These are phyloP conservation scores for Aspergillus neotritici DNA, from an alignment of 2,329 filamentous ascomycete genomes.

Conservation along the genomic window DNA sequence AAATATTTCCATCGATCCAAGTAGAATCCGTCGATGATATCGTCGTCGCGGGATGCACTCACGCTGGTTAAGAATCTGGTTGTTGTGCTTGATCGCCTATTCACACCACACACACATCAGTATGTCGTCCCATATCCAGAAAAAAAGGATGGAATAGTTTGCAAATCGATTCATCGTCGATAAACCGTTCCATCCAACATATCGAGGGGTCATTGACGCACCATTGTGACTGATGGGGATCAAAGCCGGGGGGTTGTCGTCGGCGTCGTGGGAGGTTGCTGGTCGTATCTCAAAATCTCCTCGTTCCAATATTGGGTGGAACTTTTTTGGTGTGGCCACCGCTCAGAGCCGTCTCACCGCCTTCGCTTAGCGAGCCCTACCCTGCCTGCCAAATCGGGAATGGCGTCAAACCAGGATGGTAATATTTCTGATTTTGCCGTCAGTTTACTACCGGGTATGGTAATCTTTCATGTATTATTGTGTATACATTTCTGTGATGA, in stretches of 20 bases:
- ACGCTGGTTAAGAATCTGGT: conserved; percentile 96
- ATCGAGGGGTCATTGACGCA: conserved; percentile 29
- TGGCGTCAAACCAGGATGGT: conserved; percentile 7
- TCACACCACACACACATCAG: conserved; percentile 23
- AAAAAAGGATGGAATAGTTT: conserved; percentile 9
- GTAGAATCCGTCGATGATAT: conserved; percentile 3
- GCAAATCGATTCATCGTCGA: conserved; percentile 4
- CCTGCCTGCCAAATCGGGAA: conserved; percentile 25
- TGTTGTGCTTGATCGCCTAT: conserved; percentile 99
- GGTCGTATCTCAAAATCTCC: conserved; percentile 41
- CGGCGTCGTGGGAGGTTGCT: conserved; percentile 40
- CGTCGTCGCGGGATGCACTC: conserved; percentile 38
- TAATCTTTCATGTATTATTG: neutral
- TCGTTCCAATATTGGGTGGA: conserved; percentile 32
- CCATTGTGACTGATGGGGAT: conserved; percentile 51
- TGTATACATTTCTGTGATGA: neutral
- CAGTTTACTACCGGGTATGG: conserved; percentile 1
- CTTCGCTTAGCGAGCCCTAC: conserved; percentile 43
- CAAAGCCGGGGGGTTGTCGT: conserved; percentile 43
- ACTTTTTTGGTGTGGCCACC: conserved; percentile 41
- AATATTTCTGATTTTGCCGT: neutral
- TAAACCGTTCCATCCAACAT: conserved; percentile 3
- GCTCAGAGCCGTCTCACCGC: conserved; percentile 28
- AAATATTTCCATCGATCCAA: conserved; percentile 12
- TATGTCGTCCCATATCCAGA: conserved; percentile 4